Evolutionary conservation across 2,329 filamentous ascomycete species (phyloP).

Genomic region (Hypoxylon sp.): DNA sequence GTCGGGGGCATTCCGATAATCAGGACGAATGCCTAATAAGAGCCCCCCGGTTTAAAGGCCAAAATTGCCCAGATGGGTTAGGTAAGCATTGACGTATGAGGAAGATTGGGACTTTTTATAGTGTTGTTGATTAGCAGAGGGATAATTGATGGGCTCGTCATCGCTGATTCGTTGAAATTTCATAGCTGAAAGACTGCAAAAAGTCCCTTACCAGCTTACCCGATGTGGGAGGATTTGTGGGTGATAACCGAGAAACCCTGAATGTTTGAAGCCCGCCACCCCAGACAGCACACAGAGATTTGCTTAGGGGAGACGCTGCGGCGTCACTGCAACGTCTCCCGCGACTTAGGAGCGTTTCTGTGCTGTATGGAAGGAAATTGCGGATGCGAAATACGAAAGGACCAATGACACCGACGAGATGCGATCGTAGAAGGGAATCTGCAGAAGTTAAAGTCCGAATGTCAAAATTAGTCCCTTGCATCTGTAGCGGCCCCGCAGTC

Average conservation of each 20-base stretch:
- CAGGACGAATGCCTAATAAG: constrained; percentile 1
- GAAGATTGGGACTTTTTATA: constrained; percentile 41
- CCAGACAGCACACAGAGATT: constrained; percentile 16
- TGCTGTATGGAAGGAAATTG: constrained; percentile 1
- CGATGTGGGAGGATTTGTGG: constrained; percentile 9
- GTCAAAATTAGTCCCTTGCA: constrained; percentile 41
- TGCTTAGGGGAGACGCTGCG: constrained; percentile 13
- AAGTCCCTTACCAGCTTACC: constrained; percentile 30
- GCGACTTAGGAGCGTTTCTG: not conserved
- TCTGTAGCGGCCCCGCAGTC: constrained; percentile 34
- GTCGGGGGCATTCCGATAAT: constrained; percentile 10
- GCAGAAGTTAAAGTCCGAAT: constrained; percentile 13
- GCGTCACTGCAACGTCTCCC: constrained; percentile 2
- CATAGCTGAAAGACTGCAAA: not conserved
- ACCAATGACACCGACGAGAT: not conserved
- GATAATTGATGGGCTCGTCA: constrained; percentile 4
- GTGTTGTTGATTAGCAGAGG: constrained; percentile 22
- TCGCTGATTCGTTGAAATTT: constrained; percentile 20
- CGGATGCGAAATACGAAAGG: not conserved
- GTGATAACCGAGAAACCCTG: constrained; percentile 12
- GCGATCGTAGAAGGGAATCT: constrained; percentile 13
- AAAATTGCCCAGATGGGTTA: constrained; percentile 21
- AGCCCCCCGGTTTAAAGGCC: constrained; percentile 6
- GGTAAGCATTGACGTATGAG: constrained; percentile 32
- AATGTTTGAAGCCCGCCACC: constrained; percentile 10